Conservation (phyloP, 306 rosid genomes). For the Oemleria cerasiformis region DNA sequence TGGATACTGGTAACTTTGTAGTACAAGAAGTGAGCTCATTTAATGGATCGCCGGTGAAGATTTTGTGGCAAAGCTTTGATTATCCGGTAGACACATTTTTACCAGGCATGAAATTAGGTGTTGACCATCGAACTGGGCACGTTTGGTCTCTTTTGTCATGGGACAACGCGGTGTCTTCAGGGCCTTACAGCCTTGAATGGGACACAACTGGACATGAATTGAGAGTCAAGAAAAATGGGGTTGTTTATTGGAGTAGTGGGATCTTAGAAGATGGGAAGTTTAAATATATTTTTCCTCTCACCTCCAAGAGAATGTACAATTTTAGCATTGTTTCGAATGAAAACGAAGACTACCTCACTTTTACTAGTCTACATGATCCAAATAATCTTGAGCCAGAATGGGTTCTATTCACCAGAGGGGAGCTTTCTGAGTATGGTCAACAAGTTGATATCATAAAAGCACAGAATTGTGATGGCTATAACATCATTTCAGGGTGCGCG, state of each 20-base stretch:
- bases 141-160: conserved; percentile 15
- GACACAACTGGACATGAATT: not conserved
- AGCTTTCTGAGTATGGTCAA: fast-evolving
- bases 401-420: not conserved
- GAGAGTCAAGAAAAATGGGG: not conserved
- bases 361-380: conserved; percentile 2
- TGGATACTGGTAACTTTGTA: not conserved
- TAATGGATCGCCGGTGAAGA: not conserved
- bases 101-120: conserved; percentile 33
- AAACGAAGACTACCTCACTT: conserved; percentile 5
- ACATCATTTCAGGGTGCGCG: not conserved
- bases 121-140: conserved; percentile 3
- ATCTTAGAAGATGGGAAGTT: not conserved
- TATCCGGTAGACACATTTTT: not conserved
- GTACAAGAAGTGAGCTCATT: not conserved
- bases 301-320: not conserved
- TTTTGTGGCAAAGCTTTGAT: not conserved
- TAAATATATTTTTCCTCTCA: not conserved
- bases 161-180: not conserved
- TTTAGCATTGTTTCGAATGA: conserved; percentile 3
- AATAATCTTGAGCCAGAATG: not conserved
- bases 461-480: conserved; percentile 5
- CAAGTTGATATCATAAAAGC: not conserved
- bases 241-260: conserved; percentile 18
- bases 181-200: conserved; percentile 34